Evolutionary conservation across 2,329 filamentous ascomycete genomes (phyloP).

Genomic region (Fusarium sp.): DNA sequence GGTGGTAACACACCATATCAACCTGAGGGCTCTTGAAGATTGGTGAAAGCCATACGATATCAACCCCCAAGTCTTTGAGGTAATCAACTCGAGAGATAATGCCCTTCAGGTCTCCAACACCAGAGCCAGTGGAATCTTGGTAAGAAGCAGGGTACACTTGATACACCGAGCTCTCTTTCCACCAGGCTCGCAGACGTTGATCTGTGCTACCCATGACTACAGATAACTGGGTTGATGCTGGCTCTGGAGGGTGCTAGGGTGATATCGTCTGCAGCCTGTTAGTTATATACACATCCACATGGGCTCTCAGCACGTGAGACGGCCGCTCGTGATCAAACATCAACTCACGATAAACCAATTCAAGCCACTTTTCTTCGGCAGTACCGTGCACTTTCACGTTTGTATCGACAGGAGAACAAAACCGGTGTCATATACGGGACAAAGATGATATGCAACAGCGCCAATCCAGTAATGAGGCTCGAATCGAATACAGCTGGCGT

Average conservation of each 20-base stretch:
- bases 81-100: constrained; percentile 66
- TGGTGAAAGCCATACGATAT: constrained; percentile 64
- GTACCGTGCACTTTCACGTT: neutral
- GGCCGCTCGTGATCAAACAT: constrained; percentile 5
- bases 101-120: constrained; percentile 64
- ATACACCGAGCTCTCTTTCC: constrained; percentile 68
- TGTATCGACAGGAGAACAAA: neutral
- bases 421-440: neutral
- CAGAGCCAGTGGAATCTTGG: constrained; percentile 64
- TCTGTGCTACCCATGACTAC: constrained; percentile 35
- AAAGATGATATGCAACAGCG: neutral
- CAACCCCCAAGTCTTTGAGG: constrained; percentile 62
- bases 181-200: constrained; percentile 55
- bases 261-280: neutral
- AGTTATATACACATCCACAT: neutral
- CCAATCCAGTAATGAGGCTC: constrained; percentile 2
- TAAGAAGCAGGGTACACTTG: constrained; percentile 71
- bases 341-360: constrained; percentile 16
- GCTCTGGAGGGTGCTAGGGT: neutral
- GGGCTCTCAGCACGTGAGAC: constrained; percentile 11
- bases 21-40: constrained; percentile 63
- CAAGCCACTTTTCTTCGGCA: neutral
- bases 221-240: neutral
- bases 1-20: constrained; percentile 63
- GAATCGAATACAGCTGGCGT: neutral